phyloP scores from a whole-genome alignment of 306 rosid genomes.

The Mucuna pruriens region DNA sequence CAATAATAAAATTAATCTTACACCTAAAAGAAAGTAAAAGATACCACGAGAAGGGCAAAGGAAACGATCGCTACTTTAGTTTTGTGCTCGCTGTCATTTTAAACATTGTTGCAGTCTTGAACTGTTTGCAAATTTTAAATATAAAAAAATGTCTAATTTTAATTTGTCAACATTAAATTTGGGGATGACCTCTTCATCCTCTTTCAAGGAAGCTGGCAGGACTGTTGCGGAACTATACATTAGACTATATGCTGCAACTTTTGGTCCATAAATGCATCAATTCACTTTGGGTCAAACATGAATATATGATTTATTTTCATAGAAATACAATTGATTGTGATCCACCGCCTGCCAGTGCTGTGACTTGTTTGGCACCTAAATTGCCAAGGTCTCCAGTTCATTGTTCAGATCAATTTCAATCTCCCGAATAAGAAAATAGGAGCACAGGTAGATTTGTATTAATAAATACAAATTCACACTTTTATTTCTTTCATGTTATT shows the following conservation, averaged over 20 bases:
- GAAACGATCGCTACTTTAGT: no score
- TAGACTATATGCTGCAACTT: no score
- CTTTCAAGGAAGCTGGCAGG: neutral
- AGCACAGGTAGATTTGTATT: neutral
- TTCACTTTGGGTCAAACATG: neutral
- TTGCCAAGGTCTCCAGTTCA: neutral
- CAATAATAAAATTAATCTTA: no score
- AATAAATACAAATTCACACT: neutral
- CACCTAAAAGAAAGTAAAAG: no score
- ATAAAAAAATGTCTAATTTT: no score
- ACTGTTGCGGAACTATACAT: no score
- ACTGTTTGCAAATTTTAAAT: neutral
- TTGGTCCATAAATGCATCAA: neutral
- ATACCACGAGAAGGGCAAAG: no score
- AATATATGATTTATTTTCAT: conserved; percentile 3
- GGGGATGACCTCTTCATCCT: neutral
- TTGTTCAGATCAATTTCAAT: neutral
- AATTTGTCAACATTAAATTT: no score
- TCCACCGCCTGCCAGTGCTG: neutral
- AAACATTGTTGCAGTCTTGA: neutral
- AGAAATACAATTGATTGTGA: neutral
- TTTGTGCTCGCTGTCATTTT: neutral
- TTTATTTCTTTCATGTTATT: neutral
- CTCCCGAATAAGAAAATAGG: neutral
- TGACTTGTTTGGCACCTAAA: neutral